These are phyloP conservation scores for Pleurotus platypus DNA, from an alignment of 768 basidiomycete genomes.

Conservation along the genomic window DNA sequence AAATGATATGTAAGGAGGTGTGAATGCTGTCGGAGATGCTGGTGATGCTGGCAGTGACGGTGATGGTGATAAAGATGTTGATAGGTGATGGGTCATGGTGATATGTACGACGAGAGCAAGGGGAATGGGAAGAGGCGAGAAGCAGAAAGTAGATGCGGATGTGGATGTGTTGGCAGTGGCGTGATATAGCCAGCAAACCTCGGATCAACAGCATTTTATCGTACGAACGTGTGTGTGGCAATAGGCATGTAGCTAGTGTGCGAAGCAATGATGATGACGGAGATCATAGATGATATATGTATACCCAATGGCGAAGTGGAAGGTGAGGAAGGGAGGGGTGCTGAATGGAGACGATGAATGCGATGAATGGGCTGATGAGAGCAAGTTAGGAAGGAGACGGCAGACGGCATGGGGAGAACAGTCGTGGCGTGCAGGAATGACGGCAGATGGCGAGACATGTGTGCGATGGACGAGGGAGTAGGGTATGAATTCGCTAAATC, in stretches of 20 bases:
- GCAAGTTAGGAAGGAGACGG: background rate
- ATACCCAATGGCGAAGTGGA: background rate
- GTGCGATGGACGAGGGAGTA: background rate
- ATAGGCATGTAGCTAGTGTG: background rate
- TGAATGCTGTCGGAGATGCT: background rate
- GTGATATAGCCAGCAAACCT: background rate
- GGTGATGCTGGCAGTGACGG: background rate
- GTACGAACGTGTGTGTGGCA: conserved; percentile 3
- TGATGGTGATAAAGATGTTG: background rate
- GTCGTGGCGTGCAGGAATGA: background rate
- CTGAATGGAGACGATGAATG: background rate
- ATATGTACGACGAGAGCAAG: background rate
- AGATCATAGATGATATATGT: background rate
- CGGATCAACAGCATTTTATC: background rate
- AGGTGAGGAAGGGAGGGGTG: background rate
- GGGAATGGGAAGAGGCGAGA: background rate
- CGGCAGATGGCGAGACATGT: background rate
- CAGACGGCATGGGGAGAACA: background rate
- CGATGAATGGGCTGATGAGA: background rate
- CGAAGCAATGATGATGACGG: background rate
- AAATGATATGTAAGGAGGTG: background rate
- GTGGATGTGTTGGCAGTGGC: background rate
- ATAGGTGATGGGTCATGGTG: background rate
- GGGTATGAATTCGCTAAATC: background rate
- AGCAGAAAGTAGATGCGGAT: background rate